These are phyloP conservation scores for Solanum chiquidenum DNA, from an alignment of 257 asterid genomes.

Conservation along the genomic window DNA sequence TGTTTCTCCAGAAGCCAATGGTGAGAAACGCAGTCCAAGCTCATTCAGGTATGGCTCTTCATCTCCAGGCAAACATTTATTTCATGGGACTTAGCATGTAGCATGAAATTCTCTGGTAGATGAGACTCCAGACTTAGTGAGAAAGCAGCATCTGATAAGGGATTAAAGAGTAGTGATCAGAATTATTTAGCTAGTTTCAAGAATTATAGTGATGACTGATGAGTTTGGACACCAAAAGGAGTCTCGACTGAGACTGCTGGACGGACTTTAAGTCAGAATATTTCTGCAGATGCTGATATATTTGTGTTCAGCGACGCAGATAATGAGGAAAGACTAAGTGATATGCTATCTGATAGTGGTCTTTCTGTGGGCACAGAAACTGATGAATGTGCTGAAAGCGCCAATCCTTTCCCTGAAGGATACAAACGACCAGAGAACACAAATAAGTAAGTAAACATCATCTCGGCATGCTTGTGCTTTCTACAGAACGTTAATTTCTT, in stretches of 20 bases:
- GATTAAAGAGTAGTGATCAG: slow-evolving; percentile 18
- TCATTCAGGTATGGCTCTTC: slow-evolving; percentile 43
- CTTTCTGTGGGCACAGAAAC: slow-evolving; percentile 38
- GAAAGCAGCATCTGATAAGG: slow-evolving; percentile 20
- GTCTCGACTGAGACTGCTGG: background rate
- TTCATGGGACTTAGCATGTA: slow-evolving; percentile 1
- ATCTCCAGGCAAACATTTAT: slow-evolving; percentile 7
- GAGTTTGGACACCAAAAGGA: slow-evolving; percentile 3
- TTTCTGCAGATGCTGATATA: background rate
- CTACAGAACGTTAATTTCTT: background rate
- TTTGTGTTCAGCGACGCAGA: slow-evolving; percentile 13
- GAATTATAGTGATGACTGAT: background rate
- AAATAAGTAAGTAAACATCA: slow-evolving; percentile 18
- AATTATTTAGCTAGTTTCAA: slow-evolving; percentile 8
- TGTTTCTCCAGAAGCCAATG: slow-evolving; percentile 9
- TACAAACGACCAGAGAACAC: slow-evolving; percentile 8
- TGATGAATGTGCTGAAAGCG: slow-evolving; percentile 25
- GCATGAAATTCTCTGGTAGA: slow-evolving; percentile 8
- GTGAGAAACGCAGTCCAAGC: slow-evolving; percentile 15
- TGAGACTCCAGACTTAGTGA: background rate
- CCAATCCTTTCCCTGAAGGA: slow-evolving; percentile 14
- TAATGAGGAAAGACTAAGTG: slow-evolving; percentile 5
- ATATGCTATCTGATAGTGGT: slow-evolving; percentile 16
- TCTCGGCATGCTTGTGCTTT: background rate
- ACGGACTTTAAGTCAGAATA: background rate